phyloP scores from a whole-genome alignment of 495 filamentous ascomycete species.

The Penicillium roqueforti region DNA sequence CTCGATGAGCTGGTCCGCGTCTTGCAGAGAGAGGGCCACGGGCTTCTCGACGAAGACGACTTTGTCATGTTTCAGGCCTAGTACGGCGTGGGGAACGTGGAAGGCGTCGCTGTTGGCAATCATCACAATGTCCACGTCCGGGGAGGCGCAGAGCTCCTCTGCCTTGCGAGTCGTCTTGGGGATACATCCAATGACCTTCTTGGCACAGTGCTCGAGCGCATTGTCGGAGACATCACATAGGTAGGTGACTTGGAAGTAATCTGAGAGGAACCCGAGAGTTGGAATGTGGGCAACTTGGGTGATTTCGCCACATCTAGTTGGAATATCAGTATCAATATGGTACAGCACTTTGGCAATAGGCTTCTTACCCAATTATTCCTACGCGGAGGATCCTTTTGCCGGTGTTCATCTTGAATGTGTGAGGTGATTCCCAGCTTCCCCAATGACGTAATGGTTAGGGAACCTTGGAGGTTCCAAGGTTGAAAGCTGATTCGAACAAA shows the following conservation, averaged over 20 bases:
- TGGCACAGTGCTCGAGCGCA: conserved; percentile 22
- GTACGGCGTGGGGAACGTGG: conserved; percentile 33
- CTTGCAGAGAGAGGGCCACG: conserved; percentile 26
- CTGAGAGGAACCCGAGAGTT: conserved; percentile 29
- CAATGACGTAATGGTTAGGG: background rate
- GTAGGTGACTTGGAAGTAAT: conserved; percentile 28
- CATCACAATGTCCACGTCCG: conserved; percentile 42
- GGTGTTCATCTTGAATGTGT: background rate
- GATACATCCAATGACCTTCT: conserved; percentile 8
- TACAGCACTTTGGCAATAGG: background rate
- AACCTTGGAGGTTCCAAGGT: background rate
- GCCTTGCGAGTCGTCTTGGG: conserved; percentile 24
- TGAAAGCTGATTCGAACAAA: background rate
- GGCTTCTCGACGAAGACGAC: conserved; percentile 47
- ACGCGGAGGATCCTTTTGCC: conserved; percentile 3
- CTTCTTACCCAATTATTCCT: conserved; percentile 3
- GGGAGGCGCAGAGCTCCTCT: conserved; percentile 25
- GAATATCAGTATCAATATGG: background rate
- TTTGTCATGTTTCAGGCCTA: conserved; percentile 37
- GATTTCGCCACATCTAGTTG: conserved; percentile 21
- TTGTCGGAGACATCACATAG: conserved; percentile 37
- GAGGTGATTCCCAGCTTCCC: background rate
- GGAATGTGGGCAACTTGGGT: conserved; percentile 45
- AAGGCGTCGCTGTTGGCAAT: conserved; percentile 35
- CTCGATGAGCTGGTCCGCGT: conserved; percentile 26